Evolutionary conservation across 352 stramenopile genomes (phyloP).

Genomic region (Globisporangium spinosum): DNA sequence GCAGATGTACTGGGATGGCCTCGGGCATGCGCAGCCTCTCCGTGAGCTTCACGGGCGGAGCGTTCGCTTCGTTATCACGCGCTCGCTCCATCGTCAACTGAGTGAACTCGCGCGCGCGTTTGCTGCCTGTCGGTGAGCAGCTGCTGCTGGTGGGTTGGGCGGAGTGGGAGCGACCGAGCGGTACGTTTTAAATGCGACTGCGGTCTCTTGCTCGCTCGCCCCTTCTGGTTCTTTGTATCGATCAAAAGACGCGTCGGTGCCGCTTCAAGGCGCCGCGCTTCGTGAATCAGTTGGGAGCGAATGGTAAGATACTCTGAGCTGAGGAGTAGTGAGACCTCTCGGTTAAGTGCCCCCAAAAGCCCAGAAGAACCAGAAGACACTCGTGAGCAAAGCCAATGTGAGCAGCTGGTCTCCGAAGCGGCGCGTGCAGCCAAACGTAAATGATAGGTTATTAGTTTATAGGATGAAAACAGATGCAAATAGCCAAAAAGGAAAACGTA

Average conservation of each 20-base stretch:
- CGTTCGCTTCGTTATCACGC: background rate
- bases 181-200: slow-evolving; percentile 2
- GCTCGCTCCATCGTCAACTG: slow-evolving; percentile 7
- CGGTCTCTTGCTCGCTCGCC: background rate
- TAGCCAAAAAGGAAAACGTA: background rate
- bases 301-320: background rate
- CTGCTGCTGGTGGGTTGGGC: background rate
- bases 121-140: slow-evolving; percentile 12
- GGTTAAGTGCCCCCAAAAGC: slow-evolving; percentile 3
- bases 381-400: background rate
- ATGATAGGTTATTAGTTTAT: background rate
- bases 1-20: slow-evolving; percentile 15
- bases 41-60: slow-evolving; percentile 9
- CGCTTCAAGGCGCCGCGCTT: slow-evolving; percentile 20
- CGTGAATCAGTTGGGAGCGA: slow-evolving; percentile 2
- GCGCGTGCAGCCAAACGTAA: slow-evolving; percentile 4
- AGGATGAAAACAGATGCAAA: background rate
- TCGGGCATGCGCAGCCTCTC: slow-evolving; percentile 16
- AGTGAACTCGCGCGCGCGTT: slow-evolving; percentile 5
- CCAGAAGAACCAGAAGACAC: background rate
- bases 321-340: background rate
- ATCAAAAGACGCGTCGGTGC: slow-evolving; percentile 17
- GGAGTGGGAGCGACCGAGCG: background rate
- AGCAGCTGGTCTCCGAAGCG: background rate
- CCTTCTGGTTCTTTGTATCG: background rate